A percentile compares a stretch with the other conserved stretches of the same genome.
Evolutionary conservation across 1,284 basidiomycete genomes (phyloP).

Genomic region (Calocybe gambosa): DNA sequence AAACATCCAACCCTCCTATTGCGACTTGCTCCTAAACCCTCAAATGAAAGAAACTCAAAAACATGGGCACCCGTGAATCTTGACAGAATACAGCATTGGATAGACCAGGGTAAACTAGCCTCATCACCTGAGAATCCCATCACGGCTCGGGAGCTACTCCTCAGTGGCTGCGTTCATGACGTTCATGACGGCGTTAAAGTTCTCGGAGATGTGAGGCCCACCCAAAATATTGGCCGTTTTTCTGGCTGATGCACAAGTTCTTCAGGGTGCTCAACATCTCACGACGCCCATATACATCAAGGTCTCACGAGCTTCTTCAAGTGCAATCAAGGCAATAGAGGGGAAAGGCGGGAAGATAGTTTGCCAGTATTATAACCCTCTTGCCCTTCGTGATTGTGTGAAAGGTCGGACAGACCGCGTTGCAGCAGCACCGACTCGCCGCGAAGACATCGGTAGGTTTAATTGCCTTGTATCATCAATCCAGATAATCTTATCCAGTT

Average conservation of each 20-base stretch:
- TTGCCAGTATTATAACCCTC: conserved; percentile 89
- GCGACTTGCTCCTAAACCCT: conserved; percentile 5
- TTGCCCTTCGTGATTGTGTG: conserved; percentile 78
- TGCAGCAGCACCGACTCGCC: conserved; percentile 76
- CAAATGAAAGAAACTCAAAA: conserved; percentile 51
- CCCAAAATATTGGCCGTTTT: conserved; percentile 1
- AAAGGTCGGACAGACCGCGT: conserved; percentile 65
- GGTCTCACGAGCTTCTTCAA: conserved; percentile 82
- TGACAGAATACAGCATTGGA: conserved; percentile 86
- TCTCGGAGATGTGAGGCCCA: conserved; percentile 65
- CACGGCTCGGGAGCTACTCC: conserved; percentile 79
- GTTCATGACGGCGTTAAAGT: conserved; percentile 90
- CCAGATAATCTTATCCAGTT: background rate
- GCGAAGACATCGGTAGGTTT: conserved; percentile 75
- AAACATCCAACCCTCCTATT: conserved; percentile 13
- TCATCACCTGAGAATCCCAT: conserved; percentile 80
- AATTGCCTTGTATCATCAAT: background rate
- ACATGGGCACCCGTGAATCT: conserved; percentile 84
- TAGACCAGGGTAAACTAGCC: conserved; percentile 79
- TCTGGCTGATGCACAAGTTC: conserved; percentile 1
- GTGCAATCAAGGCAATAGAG: conserved; percentile 84
- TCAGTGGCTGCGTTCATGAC: conserved; percentile 85
- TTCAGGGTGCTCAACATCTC: conserved; percentile 61
- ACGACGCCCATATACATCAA: conserved; percentile 76
- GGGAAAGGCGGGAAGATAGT: conserved; percentile 77